Evolutionary conservation across 768 basidiomycete genomes (phyloP).

Genomic region (Russula olivacea): DNA sequence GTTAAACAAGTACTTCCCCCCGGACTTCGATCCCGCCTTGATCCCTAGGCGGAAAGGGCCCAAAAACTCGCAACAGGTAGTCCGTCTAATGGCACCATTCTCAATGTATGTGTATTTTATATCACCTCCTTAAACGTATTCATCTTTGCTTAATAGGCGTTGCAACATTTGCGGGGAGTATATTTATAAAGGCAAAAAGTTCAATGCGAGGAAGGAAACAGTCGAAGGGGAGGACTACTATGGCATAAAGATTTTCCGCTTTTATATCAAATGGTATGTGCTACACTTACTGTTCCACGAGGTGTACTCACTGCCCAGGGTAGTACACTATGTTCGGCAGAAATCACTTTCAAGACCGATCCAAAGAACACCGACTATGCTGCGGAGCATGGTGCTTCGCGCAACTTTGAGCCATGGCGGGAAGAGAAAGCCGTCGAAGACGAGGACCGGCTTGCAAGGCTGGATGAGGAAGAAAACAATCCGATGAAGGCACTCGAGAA

Average conservation of each 20-base stretch:
- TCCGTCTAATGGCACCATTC: constrained; percentile 98
- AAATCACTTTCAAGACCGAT: constrained; percentile 99
- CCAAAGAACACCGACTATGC: constrained; percentile 94
- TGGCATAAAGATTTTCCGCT: constrained; percentile 94
- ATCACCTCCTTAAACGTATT: neutral
- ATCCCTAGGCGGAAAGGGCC: constrained; percentile 87
- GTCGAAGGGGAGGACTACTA: constrained; percentile 96
- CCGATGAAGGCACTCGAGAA: constrained; percentile 97
- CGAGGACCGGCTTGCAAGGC: constrained; percentile 74
- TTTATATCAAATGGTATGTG: constrained; percentile 84
- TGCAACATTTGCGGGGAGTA: constrained; percentile 97
- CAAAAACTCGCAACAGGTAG: constrained; percentile 94
- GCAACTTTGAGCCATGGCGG: constrained; percentile 98
- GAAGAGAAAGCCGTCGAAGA: constrained; percentile 74
- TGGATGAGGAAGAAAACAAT: constrained; percentile 92
- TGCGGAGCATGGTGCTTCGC: constrained; percentile 93
- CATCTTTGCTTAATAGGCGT: constrained; percentile 47
- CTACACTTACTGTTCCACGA: constrained; percentile 23
- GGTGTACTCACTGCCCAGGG: constrained; percentile 22
- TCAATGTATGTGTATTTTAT: constrained; percentile 64
- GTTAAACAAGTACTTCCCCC: constrained; percentile 93
- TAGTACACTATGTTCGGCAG: constrained; percentile 92
- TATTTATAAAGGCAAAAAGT: constrained; percentile 99
- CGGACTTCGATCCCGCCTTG: constrained; percentile 96
- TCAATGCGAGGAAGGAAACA: constrained; percentile 98